Base-by-base conservation (phyloP, 176 grass and related monocot genomes). In the Dactylis glomerata region DNA sequence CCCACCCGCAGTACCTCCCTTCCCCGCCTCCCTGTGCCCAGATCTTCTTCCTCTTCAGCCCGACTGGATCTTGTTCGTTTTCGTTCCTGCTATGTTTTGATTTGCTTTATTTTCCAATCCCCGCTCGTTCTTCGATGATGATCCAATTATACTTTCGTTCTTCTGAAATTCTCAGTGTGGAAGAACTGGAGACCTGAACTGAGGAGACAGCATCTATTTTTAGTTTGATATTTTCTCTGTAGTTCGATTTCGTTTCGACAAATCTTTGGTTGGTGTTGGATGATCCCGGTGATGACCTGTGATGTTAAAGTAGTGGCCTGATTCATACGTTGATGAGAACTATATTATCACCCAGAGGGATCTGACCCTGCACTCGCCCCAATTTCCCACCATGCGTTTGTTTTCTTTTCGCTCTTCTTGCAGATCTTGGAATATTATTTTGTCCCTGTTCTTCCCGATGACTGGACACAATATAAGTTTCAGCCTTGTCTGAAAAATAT, bases 181-280 rank as follows among this genome's bases (percentile, higher is more conserved):
- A 89, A 89, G 82, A 89, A 75, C 76, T 89, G 82, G 87, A 89
- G 82, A 89, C 87, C 87, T 89, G 87, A 89, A 75, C 87, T 89
- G 82, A 89, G 82, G 82, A 30, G 58, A 68, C 30, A 6, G 3
- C 42, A 72, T 49, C 14, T 10, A 15, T 0, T 33, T 27, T 0
- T 26, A 14, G 42, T 79, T 82, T 64, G 10, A 3, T 30, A 20
- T 47, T 76, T 54, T 0, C 12, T 22, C 3, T 34, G 6, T 30
- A 3, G 3, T 5, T 51, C 23, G 20, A 16, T 4, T 79, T 68
- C 31, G 2, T 51, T 6, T 58, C 9, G 33, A 4, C 32, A 9
- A 32, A 17, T 52, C 7, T 4, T 24, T 15, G 4, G 6, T 31
- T 16, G 62, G 20, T 47, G 11, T 23, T 67, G 1, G 0, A 20